Evolutionary conservation across 441 rosid species (phyloP).

Genomic region (Erodium chrysanthum): DNA sequence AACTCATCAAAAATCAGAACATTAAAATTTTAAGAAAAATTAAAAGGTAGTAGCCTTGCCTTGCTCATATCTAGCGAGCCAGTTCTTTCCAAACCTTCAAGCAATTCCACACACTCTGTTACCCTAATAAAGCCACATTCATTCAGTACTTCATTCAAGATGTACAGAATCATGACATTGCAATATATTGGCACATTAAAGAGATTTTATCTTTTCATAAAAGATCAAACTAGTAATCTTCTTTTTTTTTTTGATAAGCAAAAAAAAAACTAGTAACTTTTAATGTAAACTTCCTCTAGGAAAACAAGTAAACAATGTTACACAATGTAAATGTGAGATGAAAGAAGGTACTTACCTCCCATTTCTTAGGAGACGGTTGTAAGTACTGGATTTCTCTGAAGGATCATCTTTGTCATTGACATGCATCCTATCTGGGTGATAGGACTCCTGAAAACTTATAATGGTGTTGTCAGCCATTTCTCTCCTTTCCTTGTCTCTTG

Average conservation of each 20-base stretch:
- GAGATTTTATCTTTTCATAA: not conserved
- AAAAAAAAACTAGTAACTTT: no score
- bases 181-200: not conserved
- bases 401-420: conserved; percentile 28
- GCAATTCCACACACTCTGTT: conserved; percentile 52
- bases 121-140: conserved; percentile 34
- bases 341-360: conserved; percentile 48
- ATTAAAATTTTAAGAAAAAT: not conserved
- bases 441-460: conserved; percentile 26
- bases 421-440: no score
- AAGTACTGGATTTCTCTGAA: conserved; percentile 30
- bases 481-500: conserved; percentile 27
- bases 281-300: not conserved
- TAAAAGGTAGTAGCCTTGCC: conserved; percentile 29
- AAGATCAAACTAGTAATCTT: not conserved
- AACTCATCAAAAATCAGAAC: not conserved
- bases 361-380: conserved; percentile 46
- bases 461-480: conserved; percentile 26
- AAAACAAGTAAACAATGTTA: conserved; percentile 15
- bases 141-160: conserved; percentile 18
- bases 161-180: conserved; percentile 2
- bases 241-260: no score
- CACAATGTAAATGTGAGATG: conserved; percentile 15
- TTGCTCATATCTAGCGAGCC: conserved; percentile 66
- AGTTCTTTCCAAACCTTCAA: conserved; percentile 57